Percentiles rank a stretch among this genome's conserved stretches.
These are phyloP conservation scores for Candida dajiaensis DNA, from an alignment of 805 yeast genomes.

Conservation along the genomic window DNA sequence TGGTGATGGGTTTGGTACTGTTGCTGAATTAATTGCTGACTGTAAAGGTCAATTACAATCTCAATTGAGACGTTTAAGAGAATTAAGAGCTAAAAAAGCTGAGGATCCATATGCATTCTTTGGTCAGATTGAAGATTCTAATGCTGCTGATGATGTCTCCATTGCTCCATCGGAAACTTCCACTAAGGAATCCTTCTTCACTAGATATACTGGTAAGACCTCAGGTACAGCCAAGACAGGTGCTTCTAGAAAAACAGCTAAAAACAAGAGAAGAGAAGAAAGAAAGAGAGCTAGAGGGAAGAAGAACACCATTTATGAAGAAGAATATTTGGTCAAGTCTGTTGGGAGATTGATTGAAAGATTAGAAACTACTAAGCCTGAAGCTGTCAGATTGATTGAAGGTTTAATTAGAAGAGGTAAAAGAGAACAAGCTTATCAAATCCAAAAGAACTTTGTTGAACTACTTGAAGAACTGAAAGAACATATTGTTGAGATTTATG, in stretches of 20 bases:
- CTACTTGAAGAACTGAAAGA: slow-evolving; percentile 49
- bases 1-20: slow-evolving; percentile 80
- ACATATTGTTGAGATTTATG: slow-evolving; percentile 71
- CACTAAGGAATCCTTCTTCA: slow-evolving; percentile 86
- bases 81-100: slow-evolving; percentile 73
- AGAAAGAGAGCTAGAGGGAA: slow-evolving; percentile 95
- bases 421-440: slow-evolving; percentile 75
- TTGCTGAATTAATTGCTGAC: slow-evolving; percentile 91
- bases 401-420: slow-evolving; percentile 67
- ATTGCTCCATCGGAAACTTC: slow-evolving; percentile 93
- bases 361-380: slow-evolving; percentile 64
- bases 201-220: slow-evolving; percentile 95
- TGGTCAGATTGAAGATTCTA: slow-evolving; percentile 53
- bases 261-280: slow-evolving; percentile 91
- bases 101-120: slow-evolving; percentile 84
- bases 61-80: slow-evolving; percentile 79
- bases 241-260: slow-evolving; percentile 86
- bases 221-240: slow-evolving; percentile 95
- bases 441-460: slow-evolving; percentile 62
- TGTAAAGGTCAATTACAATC: slow-evolving; percentile 81
- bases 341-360: slow-evolving; percentile 85
- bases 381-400: slow-evolving; percentile 67
- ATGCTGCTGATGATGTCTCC: slow-evolving; percentile 89
- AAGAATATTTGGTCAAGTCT: slow-evolving; percentile 85
- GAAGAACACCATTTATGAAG: slow-evolving; percentile 96